Evolutionary conservation across 768 basidiomycete genomes (phyloP), one percentile per base, ranked within the genome.

Genomic region (Boletellus emodensis): DNA sequence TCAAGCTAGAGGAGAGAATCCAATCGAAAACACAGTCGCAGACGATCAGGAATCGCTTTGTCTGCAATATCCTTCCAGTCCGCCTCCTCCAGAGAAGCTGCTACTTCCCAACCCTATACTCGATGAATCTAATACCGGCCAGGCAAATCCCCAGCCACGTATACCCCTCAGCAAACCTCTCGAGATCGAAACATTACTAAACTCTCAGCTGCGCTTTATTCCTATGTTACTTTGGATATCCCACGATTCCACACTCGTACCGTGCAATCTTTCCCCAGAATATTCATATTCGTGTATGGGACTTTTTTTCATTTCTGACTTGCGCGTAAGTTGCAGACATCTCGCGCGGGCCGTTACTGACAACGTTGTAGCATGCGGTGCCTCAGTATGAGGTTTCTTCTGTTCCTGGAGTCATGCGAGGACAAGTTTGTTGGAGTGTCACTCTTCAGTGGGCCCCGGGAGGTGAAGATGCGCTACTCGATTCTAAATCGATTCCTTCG

Each of bases 361-460:
- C 42, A 20, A n/a, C n/a, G 6, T 58, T 43, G 22, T 44, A 59
- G 63, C 55, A 63, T 42, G n/a, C 24, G 15, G 55, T 61, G 34
- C 26, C 46, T 12, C 34, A 32, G 22, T 13, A 47, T 32, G 22
- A 8, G 1, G 30, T 13, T 11, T 28, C 42, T 42, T 51, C 57
- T 8, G 11, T 11, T 32, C 20, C 52, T 2, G 46, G 45, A 13
- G 20, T 51, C 7, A 26, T 59, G 2, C 38, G 58, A 39, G 75
- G 76, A 7, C 61, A 51, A 20, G 71, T 79, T 6, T 52, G 71
- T 41, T 82, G 80, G 80, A 57, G 55, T 38, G 66, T 81, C 37
- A 66, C 62, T n/a, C 67, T 79, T 24, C 58, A 69, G 43, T 82
- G 81, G 81, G 69, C 68, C 11, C 63, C 72, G 5, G 80, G 79